phyloP scores from a whole-genome alignment of 208 protist genomes.

The Trypanosoma theileri region DNA sequence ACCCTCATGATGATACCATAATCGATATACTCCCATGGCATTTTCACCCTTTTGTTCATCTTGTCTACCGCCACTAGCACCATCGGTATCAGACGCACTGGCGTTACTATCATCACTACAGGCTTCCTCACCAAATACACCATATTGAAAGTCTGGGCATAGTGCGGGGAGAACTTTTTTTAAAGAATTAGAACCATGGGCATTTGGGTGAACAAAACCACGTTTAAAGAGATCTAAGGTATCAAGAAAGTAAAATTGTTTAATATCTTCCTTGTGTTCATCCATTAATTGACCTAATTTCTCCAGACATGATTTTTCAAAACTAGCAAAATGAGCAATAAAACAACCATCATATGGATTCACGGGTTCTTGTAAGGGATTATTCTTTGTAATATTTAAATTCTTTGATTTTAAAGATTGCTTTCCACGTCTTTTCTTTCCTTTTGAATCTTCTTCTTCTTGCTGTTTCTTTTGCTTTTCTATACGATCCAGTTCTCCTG shows the following conservation, averaged over 20 bases:
- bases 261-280: slow-evolving; percentile 75
- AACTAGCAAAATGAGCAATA: slow-evolving; percentile 86
- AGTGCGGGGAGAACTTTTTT: slow-evolving; percentile 90
- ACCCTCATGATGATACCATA: slow-evolving; percentile 89
- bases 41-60: slow-evolving; percentile 87
- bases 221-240: slow-evolving; percentile 85
- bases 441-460: slow-evolving; percentile 13
- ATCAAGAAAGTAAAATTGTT: slow-evolving; percentile 85
- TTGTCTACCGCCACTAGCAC: slow-evolving; percentile 13
- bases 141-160: slow-evolving; percentile 86
- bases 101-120: slow-evolving; percentile 6
- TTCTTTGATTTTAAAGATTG: slow-evolving; percentile 26
- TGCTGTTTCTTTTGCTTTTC: slow-evolving; percentile 16
- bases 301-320: slow-evolving; percentile 87
- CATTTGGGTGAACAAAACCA: slow-evolving; percentile 77
- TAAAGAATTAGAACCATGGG: slow-evolving; percentile 84
- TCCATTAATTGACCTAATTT: slow-evolving; percentile 80
- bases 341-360: slow-evolving; percentile 84
- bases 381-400: slow-evolving; percentile 42
- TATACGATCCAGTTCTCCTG: slow-evolving; percentile 51
- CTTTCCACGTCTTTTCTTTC: slow-evolving; percentile 23
- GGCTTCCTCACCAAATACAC: slow-evolving; percentile 71
- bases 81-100: background rate
- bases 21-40: slow-evolving; percentile 84
- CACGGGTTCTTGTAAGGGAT: slow-evolving; percentile 47